Evolutionary conservation across 2,329 filamentous ascomycete species (phyloP).

Genomic region (Bipolaris oryzae): DNA sequence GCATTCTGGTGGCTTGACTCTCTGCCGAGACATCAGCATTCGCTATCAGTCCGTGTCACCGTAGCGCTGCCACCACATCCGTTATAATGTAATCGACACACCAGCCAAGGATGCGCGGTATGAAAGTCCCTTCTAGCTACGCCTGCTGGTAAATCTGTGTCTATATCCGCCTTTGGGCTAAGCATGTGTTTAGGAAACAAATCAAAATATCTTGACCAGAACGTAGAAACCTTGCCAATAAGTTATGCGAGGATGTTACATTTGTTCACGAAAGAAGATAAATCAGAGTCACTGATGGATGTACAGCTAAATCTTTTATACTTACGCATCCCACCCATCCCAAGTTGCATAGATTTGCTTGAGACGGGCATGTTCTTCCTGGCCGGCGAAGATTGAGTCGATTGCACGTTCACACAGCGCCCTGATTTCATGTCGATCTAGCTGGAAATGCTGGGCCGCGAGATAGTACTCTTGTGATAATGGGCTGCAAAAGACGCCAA

Average conservation of each 20-base stretch:
- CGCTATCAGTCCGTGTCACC: neutral
- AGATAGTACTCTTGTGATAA: constrained; percentile 79
- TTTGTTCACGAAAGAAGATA: neutral
- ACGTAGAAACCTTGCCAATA: neutral
- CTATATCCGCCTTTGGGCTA: neutral
- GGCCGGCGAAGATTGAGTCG: constrained; percentile 69
- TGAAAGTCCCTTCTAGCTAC: neutral
- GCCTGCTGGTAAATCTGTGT: no score
- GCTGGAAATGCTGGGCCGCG: constrained; percentile 71
- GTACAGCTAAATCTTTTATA: neutral
- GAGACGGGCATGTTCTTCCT: constrained; percentile 65
- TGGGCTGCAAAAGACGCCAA: constrained; percentile 78
- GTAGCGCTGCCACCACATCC: neutral
- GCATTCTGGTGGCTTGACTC: neutral
- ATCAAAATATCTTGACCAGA: neutral
- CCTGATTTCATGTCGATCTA: constrained; percentile 58
- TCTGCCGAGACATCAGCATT: neutral
- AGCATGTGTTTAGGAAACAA: no score
- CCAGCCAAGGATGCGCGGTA: neutral
- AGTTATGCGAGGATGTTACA: neutral
- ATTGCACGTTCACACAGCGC: constrained; percentile 66
- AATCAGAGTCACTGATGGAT: neutral
- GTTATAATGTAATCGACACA: neutral
- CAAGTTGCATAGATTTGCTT: constrained; percentile 28
- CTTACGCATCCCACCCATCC: constrained; percentile 23